Evolutionary conservation across 73 alveolate species (phyloP).

Genomic region (Urostyla sp.): DNA sequence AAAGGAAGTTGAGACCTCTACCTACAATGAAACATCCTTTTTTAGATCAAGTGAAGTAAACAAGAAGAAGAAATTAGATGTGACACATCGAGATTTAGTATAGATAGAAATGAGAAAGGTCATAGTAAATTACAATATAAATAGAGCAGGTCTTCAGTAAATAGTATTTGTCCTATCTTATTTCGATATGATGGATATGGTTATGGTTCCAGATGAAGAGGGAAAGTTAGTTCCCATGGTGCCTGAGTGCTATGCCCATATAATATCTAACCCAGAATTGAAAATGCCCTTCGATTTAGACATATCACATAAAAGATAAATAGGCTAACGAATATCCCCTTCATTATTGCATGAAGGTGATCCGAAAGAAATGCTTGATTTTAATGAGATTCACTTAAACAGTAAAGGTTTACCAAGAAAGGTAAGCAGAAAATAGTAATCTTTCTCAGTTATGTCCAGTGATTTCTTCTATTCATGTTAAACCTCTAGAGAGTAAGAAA

Average conservation of each 20-base stretch:
- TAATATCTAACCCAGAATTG: slow-evolving; percentile 45
- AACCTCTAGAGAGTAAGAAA: too few relatives aligned
- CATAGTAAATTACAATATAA: neutral
- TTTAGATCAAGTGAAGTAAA: neutral
- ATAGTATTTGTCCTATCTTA: neutral
- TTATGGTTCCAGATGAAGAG: neutral
- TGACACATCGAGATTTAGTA: neutral
- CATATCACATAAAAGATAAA: neutral
- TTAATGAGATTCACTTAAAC: too few relatives aligned
- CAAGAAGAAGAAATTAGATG: neutral
- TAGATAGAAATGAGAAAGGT: neutral
- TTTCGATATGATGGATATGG: slow-evolving; percentile 13
- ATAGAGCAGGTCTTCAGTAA: neutral
- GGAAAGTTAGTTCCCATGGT: slow-evolving; percentile 31
- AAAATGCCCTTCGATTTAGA: neutral
- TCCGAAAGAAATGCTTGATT: too few relatives aligned
- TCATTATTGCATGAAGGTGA: too few relatives aligned
- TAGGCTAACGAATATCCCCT: too few relatives aligned
- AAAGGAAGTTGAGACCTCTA: slow-evolving; percentile 5
- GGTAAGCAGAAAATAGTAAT: too few relatives aligned
- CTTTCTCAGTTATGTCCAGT: too few relatives aligned
- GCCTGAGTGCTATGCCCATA: slow-evolving; percentile 27
- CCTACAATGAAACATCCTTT: slow-evolving; percentile 11
- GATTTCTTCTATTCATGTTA: too few relatives aligned
- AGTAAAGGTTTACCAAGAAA: too few relatives aligned